These are phyloP conservation scores for Thyridium curvatum DNA, from an alignment of 2,329 filamentous ascomycete genomes.

Conservation along the genomic window DNA sequence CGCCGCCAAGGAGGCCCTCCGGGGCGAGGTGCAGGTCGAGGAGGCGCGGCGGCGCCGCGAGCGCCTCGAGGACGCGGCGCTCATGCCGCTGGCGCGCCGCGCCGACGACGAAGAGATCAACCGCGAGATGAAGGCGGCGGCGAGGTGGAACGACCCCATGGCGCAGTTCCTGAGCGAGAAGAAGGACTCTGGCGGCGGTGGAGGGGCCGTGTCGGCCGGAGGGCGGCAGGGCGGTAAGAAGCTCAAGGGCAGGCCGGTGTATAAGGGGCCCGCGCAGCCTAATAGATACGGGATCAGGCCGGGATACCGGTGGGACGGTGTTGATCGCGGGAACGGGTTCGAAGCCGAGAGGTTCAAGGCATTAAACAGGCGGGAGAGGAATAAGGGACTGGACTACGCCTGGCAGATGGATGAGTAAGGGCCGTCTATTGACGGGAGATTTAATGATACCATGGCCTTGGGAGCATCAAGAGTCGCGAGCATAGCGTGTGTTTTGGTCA, in stretches of 20 bases:
- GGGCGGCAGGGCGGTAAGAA: slow-evolving; percentile 11
- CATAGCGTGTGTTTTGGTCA: too few species aligned
- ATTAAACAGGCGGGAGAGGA: slow-evolving; percentile 68
- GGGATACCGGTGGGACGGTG: slow-evolving; percentile 93
- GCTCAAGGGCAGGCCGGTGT: slow-evolving; percentile 53
- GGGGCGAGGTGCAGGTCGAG: slow-evolving; percentile 78
- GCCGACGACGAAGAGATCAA: slow-evolving; percentile 88
- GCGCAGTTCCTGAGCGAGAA: slow-evolving; percentile 61
- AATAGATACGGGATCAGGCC: slow-evolving; percentile 93
- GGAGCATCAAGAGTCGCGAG: too few species aligned
- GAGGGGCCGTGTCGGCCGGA: too few species aligned
- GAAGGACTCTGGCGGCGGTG: slow-evolving; percentile 12
- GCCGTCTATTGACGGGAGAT: too few species aligned
- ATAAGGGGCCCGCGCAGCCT: slow-evolving; percentile 73
- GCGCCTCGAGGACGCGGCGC: slow-evolving; percentile 71
- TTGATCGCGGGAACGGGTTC: slow-evolving; percentile 89
- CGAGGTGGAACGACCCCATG: slow-evolving; percentile 93
- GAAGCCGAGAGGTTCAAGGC: slow-evolving; percentile 90
- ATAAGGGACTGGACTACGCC: slow-evolving; percentile 76
- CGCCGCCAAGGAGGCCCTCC: slow-evolving; percentile 62
- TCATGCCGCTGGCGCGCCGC: slow-evolving; percentile 71
- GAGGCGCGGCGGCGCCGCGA: slow-evolving; percentile 60
- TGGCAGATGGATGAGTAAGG: slow-evolving; percentile 79
- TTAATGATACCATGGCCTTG: too few species aligned
- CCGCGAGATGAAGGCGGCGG: slow-evolving; percentile 65